phyloP scores from a whole-genome alignment of 2,329 filamentous ascomycete genomes.

The Cladophialophora chaetospira region DNA sequence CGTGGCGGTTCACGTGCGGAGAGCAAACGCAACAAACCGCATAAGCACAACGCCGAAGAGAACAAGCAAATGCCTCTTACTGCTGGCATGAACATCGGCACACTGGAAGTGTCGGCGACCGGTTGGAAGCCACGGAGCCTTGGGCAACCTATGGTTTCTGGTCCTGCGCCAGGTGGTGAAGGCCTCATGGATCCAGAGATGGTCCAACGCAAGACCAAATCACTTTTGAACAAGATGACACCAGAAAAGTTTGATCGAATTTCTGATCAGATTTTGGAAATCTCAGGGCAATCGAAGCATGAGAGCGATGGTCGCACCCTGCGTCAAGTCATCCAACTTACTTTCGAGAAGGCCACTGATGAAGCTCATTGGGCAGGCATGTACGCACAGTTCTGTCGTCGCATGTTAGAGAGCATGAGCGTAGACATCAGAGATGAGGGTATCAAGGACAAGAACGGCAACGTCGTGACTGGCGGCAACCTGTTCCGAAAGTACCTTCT shows the following conservation, averaged over 20 bases:
- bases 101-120: constrained; percentile 68
- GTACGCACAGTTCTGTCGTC: constrained; percentile 98
- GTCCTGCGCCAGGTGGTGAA: constrained; percentile 53
- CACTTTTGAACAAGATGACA: constrained; percentile 99
- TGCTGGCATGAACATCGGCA: constrained; percentile 76
- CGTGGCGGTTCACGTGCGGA: constrained; percentile 47
- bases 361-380: constrained; percentile 98
- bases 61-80: constrained; percentile 92
- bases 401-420: constrained; percentile 95
- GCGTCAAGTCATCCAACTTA: constrained; percentile 96
- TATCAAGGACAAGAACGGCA: constrained; percentile 85
- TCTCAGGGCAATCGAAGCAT: constrained; percentile 92
- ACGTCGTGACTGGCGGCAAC: constrained; percentile 86
- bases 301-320: constrained; percentile 92
- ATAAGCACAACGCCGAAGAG: constrained; percentile 65
- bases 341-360: constrained; percentile 98
- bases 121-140: constrained; percentile 91
- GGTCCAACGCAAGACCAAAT: constrained; percentile 99
- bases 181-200: constrained; percentile 80
- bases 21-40: constrained; percentile 54
- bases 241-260: constrained; percentile 98
- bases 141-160: constrained; percentile 46
- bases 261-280: constrained; percentile 85
- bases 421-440: constrained; percentile 92
- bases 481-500: constrained; percentile 98